Evolutionary conservation across 305 asterid genomes (phyloP), one percentile per base, ranked within the genome.

Genomic region (Solanum hybrid): DNA sequence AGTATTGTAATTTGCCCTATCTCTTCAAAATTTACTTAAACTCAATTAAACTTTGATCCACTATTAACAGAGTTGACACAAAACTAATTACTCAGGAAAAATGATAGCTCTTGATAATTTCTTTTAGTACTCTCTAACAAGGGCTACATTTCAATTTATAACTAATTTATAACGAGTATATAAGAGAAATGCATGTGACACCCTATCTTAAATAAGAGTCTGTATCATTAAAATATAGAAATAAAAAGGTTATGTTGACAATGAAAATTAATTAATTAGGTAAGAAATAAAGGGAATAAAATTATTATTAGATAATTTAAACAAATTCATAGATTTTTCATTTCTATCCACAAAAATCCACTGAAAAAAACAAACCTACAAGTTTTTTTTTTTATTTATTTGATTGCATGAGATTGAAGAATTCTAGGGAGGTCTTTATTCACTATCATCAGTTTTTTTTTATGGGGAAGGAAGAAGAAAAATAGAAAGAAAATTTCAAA

Each of bases 311-410:
- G 77, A 71, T 71, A 5, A 26, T 26, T 71, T 14, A 71, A 71
- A 71, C 13, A 13, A 64, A 64, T 64, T 22, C 27, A 56, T 6
- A 17, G 10, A 17, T 7, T 17, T 56, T 56, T 56, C 10, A 56
- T 56, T 56, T 56, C 26, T 56, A 20, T 56, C 72, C 72, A 4
- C 26, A 22, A 64, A 22, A 64, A n/a, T 64, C 13, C 12, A 64
- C 1, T 9, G 71, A 0, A 20, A n/a, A n/a, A 64, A n/a, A 66
- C 16, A n/a, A n/a, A n/a, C 14, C 31, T n/a, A n/a, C 0, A 66
- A 9, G 27, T 22, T 64, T 64, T 10, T 42, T 42, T 42, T 1
- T 10, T n/a, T 66, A 2, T 66, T 66, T 66, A 66, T 66, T 66
- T 66, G 75, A n/a, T 66, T 66, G 31, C 14, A n/a, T 66, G 75